Evolutionary conservation across 805 yeast species (phyloP).

Genomic region (Saccharomycopsis javanensis): DNA sequence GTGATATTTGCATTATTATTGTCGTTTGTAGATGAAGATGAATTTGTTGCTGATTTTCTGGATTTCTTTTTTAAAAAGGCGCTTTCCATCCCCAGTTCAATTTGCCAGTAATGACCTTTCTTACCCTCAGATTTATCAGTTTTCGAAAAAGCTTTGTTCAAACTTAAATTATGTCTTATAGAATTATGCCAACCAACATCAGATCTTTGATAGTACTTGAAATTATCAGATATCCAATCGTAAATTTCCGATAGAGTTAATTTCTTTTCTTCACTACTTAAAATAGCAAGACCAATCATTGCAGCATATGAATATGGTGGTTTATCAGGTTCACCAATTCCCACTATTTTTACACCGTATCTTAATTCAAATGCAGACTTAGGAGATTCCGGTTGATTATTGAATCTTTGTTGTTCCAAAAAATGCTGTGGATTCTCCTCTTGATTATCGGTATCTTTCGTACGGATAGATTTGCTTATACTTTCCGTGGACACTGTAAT

Average conservation of each 20-base stretch:
- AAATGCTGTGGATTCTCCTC: not conserved
- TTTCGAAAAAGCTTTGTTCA: conserved; percentile 87
- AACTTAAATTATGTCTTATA: conserved; percentile 84
- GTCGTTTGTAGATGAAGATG: not conserved
- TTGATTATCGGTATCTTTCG: not conserved
- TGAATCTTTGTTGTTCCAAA: not conserved
- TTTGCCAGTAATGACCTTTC: conserved; percentile 84
- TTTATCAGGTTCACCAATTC: conserved; percentile 34
- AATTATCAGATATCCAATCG: conserved; percentile 83
- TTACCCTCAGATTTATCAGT: conserved; percentile 87
- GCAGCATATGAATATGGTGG: conserved; percentile 95
- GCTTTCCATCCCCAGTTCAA: conserved; percentile 72
- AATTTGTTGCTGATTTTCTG: conserved; percentile 9
- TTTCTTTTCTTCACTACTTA: conserved; percentile 64
- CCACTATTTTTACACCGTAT: conserved; percentile 11
- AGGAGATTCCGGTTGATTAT: not conserved
- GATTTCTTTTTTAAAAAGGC: conserved; percentile 62
- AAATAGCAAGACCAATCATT: conserved; percentile 84
- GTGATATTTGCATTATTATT: conserved; percentile 9
- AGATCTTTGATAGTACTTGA: conserved; percentile 69
- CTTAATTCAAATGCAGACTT: conserved; percentile 1
- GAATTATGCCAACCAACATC: conserved; percentile 98
- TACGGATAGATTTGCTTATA: not conserved
- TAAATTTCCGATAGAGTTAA: conserved; percentile 79
- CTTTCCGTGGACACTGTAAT: not conserved